phyloP scores from a whole-genome alignment of 2,329 filamentous ascomycete genomes.

The Pseudocercospora fijiensis region DNA sequence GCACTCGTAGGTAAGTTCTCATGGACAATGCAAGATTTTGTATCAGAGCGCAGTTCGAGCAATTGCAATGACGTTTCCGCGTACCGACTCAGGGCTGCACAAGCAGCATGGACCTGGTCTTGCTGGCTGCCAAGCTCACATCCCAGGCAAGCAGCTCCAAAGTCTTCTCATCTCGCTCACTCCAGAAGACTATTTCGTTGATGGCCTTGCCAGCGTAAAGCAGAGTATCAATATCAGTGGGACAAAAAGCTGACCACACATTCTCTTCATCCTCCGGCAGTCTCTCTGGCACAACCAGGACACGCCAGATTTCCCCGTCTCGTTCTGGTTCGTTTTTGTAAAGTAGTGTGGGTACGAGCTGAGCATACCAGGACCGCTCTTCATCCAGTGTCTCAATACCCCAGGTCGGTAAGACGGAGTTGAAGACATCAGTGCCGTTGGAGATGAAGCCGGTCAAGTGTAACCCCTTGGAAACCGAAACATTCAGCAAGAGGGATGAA shows the following conservation, averaged over 20 bases:
- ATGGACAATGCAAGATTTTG: background rate
- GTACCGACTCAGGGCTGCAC: background rate
- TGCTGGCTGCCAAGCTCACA: slow-evolving; percentile 13
- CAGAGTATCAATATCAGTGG: slow-evolving; percentile 29
- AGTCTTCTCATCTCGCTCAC: slow-evolving; percentile 15
- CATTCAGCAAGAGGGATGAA: slow-evolving; percentile 25
- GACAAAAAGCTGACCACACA: slow-evolving; percentile 29
- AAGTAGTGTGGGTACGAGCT: slow-evolving; percentile 33
- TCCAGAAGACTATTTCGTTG: slow-evolving; percentile 36
- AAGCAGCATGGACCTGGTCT: background rate
- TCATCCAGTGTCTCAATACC: background rate
- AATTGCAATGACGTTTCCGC: background rate
- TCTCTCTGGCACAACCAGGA: slow-evolving; percentile 24
- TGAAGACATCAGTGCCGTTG: slow-evolving; percentile 31
- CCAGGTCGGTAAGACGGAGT: background rate
- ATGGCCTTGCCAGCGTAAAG: slow-evolving; percentile 32
- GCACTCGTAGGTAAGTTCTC: slow-evolving; percentile 4
- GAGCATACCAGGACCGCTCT: slow-evolving; percentile 24
- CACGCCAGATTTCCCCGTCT: slow-evolving; percentile 34
- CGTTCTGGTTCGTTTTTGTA: slow-evolving; percentile 29
- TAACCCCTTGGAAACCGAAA: slow-evolving; percentile 26
- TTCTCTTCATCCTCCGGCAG: slow-evolving; percentile 7
- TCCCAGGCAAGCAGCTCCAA: slow-evolving; percentile 34
- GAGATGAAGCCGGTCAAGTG: slow-evolving; percentile 28
- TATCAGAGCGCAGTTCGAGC: slow-evolving; percentile 1